Evolutionary conservation across 2,329 filamentous ascomycete species (phyloP), one percentile per base, ranked within the genome.

Genomic region (Fusarium torulosum): DNA sequence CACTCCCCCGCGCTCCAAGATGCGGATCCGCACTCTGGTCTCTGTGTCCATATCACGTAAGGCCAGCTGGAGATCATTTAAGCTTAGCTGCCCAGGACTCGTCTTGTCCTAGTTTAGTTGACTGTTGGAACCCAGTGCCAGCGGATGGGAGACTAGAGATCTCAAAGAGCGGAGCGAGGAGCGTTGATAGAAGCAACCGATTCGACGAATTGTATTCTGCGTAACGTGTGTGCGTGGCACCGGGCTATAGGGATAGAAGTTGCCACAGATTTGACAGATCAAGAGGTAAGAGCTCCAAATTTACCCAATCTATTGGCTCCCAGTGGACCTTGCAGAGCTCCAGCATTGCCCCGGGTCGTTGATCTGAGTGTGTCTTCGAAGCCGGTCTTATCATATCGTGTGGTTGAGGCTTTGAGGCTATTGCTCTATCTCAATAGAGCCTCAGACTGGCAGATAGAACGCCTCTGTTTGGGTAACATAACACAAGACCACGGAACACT

Each of bases 401-500:
- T 9, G 31, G 42, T 6, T 13, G 11, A 14, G 6, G 10, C 20
- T 5, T 23, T 15, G 23, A 31, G 53, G 19, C 17, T 20, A 20
- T n/a, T 43, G 19, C n/a, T n/a, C 15, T 21, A n/a, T 31, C 27
- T 43, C 7, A 7, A 35, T 25, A n/a, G 6, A n/a, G 8, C 8
- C 33, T 8, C 15, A 9, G 9, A 6, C 20, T 4, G 9, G 9
- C 4, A 20, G 19, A 8, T 19, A 20, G 27, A 14, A 47, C n/a
- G 29, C 9, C 5, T 13, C 11, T 17, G 10, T 82, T 69, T 0
- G 86, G 86, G 66, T 89, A 23, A 23, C 9, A 33, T 19, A 2
- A 89, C 83, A 4, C 89, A 80, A 69, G 84, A 90, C 21, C 17
- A n/a, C 31, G 17, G 90, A 0, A 82, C 83, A 3, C 89, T 76